phyloP scores from a whole-genome alignment of 805 yeast genomes.

The Yamadazyma kitorensis region DNA sequence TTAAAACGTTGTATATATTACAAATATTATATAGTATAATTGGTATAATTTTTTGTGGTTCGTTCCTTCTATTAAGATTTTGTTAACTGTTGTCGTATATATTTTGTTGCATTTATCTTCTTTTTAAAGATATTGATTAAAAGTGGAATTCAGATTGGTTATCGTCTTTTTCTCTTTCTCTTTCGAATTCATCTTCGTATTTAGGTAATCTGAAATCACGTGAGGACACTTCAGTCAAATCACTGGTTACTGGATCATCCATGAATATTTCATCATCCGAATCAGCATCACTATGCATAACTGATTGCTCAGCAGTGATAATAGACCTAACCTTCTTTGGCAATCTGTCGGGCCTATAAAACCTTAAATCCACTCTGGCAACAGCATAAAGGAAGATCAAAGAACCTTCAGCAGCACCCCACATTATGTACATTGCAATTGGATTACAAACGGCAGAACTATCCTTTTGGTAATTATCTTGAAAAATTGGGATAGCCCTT shows the following conservation, averaged over 20 bases:
- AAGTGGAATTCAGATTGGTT: conserved; percentile 24
- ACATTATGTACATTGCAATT: conserved; percentile 60
- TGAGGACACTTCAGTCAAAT: conserved; percentile 11
- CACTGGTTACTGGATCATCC: conserved; percentile 11
- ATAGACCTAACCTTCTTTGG: conserved; percentile 35
- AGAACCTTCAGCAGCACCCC: conserved; percentile 63
- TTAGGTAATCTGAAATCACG: conserved; percentile 9
- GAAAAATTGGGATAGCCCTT: conserved; percentile 49
- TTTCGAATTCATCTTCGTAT: conserved; percentile 15
- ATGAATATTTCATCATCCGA: conserved; percentile 10
- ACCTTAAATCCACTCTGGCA: conserved; percentile 69
- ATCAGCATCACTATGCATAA: conserved; percentile 9
- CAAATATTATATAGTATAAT: neutral
- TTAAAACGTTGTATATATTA: neutral
- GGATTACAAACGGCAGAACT: conserved; percentile 36
- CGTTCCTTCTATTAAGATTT: too few species aligned
- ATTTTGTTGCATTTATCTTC: too few species aligned
- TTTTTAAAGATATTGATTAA: conserved; percentile 6
- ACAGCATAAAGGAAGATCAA: conserved; percentile 54
- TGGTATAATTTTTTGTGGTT: too few species aligned
- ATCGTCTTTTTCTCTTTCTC: conserved; percentile 15
- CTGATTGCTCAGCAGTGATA: conserved; percentile 39
- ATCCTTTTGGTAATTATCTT: conserved; percentile 16
- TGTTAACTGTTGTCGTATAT: too few species aligned
- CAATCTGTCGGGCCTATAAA: conserved; percentile 69